Conservation (phyloP, 345 rosid species). For the Sonneratia alba region DNA sequence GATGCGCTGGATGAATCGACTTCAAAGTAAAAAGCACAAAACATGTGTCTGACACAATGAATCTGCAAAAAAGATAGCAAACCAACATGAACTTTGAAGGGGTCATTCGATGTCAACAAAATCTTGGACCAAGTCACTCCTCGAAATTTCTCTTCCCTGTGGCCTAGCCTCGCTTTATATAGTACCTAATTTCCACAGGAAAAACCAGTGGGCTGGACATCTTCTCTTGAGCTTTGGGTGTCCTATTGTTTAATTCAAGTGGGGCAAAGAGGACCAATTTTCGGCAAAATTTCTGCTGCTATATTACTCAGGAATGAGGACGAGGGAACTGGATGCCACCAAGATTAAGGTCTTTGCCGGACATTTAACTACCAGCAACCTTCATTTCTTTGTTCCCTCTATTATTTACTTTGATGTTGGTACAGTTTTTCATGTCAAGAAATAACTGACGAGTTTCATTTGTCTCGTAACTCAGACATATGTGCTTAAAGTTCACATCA, state of each 20-base stretch:
- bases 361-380: not conserved
- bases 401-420: too few species aligned
- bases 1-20: not conserved
- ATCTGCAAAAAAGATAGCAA: not conserved
- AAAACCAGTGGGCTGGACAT: not conserved
- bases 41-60: not conserved
- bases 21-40: not conserved
- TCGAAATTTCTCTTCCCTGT: not conserved
- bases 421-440: not conserved
- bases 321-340: not conserved
- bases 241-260: not conserved
- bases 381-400: not conserved
- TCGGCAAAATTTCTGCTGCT: not conserved
- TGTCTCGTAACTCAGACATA: conserved; percentile 30
- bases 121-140: not conserved
- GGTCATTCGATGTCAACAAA: not conserved
- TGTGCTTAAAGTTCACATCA: conserved; percentile 52
- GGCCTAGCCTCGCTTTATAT: not conserved
- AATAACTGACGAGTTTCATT: not conserved
- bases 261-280: not conserved
- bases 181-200: not conserved
- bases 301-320: not conserved
- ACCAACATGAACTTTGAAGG: not conserved
- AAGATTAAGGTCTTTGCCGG: not conserved
- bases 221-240: too few species aligned